Base-by-base conservation (phyloP, 805 yeast genomes). In the Henningerozyma blattae region DNA sequence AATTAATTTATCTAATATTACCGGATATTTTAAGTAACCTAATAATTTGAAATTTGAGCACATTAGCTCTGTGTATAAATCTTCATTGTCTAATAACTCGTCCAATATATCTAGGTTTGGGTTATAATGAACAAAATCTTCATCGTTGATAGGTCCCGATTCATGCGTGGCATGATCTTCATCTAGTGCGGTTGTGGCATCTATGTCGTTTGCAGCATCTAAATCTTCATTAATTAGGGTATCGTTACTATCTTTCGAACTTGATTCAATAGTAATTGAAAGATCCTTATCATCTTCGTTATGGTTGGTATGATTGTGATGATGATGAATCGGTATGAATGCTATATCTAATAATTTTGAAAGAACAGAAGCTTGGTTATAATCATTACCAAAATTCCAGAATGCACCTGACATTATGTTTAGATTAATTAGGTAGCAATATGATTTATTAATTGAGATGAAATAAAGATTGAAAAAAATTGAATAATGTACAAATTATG, bases 21-120 rank as follows among this genome's bases (percentile, higher is more conserved):
- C 80, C n/a, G 89, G 85, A 52, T 82, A 82, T 42, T 89, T 68
- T 36, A 89, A 63, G 46, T 76, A 77, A 48, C 84, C 93, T 27
- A 87, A 65, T 32, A 89, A 66, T 50, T 79, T 77, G 30, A 77
- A 68, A 52, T 80, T 81, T 15, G 84, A 76, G 14, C 78, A 72
- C 40, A 77, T 59, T 26, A 83, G 61, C 50, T 82, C 89, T 37
- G 80, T 81, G 18, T 82, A 62, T 18, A 84, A 57, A 39, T 78
- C 86, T 29, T 74, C 78, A 45, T 81, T 87, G 48, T 80, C 86
- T 40, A 83, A 60, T 31, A 83, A 56, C 33, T 77, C 77, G 30
- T 70, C 72, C 39, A 75, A 54, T 9, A 64, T 52, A 2, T 46
- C 47, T 30, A 63, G 29, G 35, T 62, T 59, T 56, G 71, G 58